phyloP scores from a whole-genome alignment of 192 early-diverging fungal species.

The Dimargaris cristalligena region DNA sequence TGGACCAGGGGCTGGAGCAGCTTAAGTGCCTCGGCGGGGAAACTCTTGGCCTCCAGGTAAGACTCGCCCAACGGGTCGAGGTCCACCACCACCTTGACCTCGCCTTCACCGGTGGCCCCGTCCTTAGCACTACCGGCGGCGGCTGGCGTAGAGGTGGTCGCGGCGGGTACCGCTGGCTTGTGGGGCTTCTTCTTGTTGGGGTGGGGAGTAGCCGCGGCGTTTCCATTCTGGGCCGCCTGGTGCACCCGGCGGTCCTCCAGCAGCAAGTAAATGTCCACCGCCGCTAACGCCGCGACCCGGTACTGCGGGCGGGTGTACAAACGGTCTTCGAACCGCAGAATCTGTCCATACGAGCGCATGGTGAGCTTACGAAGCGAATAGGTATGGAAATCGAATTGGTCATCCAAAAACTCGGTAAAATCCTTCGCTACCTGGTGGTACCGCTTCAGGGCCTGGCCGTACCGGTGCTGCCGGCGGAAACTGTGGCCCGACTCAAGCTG shows the following conservation, averaged over 20 bases:
- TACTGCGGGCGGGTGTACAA: conserved; percentile 55
- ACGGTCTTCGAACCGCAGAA: conserved; percentile 63
- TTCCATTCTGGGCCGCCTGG: conserved; percentile 19
- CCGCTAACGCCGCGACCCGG: conserved; percentile 52
- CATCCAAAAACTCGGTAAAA: conserved; percentile 73
- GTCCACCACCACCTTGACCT: conserved; percentile 34
- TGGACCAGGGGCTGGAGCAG: conserved; percentile 56
- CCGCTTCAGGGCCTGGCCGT: conserved; percentile 73
- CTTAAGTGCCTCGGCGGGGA: conserved; percentile 56
- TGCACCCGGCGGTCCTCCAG: conserved; percentile 23
- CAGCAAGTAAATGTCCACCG: conserved; percentile 40
- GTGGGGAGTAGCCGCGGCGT: conserved; percentile 20
- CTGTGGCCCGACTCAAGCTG: conserved; percentile 57
- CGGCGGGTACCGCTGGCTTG: conserved; percentile 29
- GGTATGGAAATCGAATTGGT: conserved; percentile 92
- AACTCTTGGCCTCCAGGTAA: conserved; percentile 39
- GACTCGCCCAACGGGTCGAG: conserved; percentile 19
- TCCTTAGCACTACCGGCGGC: conserved; percentile 26
- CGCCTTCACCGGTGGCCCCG: conserved; percentile 48
- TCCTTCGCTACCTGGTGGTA: conserved; percentile 67
- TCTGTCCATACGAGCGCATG: conserved; percentile 65
- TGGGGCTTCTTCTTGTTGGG: conserved; percentile 12
- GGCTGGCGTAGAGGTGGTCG: conserved; percentile 36
- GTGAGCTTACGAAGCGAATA: conserved; percentile 85
- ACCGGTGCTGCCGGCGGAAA: conserved; percentile 43